Evolutionary conservation across 148 eudicot genomes (phyloP), one percentile per base, ranked within the genome.

Genomic region (Suaeda aralocaspica): DNA sequence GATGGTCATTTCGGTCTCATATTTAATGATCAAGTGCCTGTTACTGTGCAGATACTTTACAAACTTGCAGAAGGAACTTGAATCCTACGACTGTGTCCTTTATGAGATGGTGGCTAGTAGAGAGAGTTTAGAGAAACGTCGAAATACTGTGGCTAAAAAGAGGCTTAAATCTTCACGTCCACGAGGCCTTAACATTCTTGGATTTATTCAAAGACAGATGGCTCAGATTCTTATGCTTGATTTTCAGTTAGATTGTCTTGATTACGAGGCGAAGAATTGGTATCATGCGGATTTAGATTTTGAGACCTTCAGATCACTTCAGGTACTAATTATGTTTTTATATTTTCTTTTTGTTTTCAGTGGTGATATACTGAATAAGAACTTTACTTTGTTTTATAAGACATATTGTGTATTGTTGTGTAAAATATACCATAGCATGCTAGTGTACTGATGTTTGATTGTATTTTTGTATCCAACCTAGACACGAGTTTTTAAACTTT

Each of bases 91-190:
- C 75, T 91, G 96, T 79, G 96, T 95, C 64, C 99, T 95, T 58
- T 95, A 89, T 72, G 99, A 95, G 90, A 91, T 95, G 97, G 96
- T 95, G 72, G 81, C 97, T 72, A 85, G 93, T 77, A 86, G 82
- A 83, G 96, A 91, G 74, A 85, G 88, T 79, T 83, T 95, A 75
- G 96, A 89, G 59, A 84, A 76, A 49, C 82, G 92, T 81, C 84
- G 79, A 79, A 81, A 75, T 59, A 75, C 80, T 60, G 80, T 49
- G 50, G 77, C 88, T 50, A 72, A 74, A 45, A 95, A 55, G 64
- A 85, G 79, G 73, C 86, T 82, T 45, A 85, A 80, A 79, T 65
- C 81, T 64, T 83, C 90, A 21, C 77, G 84, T 1, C 67, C 89
- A 72, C 82, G 86, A 64, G 97, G 96, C 48, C 87, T 91, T 83